These are phyloP conservation scores for Talaromyces thailandensis DNA, from an alignment of 495 filamentous ascomycete species.

Conservation along the genomic window DNA sequence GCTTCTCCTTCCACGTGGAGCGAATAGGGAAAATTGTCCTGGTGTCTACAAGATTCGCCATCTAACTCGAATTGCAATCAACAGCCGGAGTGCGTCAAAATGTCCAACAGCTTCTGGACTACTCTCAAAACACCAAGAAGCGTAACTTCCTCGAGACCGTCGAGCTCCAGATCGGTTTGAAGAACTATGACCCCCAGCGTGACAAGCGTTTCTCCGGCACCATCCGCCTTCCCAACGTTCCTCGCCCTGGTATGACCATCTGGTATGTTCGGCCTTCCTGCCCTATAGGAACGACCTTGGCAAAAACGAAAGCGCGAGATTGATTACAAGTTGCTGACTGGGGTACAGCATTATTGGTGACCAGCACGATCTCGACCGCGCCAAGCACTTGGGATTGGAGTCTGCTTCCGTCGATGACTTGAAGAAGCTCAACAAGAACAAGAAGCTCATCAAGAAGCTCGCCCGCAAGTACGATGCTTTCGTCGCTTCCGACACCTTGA, in stretches of 20 bases:
- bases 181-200: constrained; percentile 99
- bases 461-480: constrained; percentile 99
- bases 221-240: constrained; percentile 82
- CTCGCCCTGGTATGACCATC: constrained; percentile 89
- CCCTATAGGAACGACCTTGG: neutral
- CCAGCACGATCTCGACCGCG: constrained; percentile 99
- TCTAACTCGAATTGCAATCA: constrained; percentile 12
- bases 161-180: constrained; percentile 94
- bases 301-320: constrained; percentile 1
- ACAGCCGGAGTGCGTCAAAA: constrained; percentile 93
- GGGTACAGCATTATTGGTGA: constrained; percentile 78
- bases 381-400: constrained; percentile 94
- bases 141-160: constrained; percentile 95
- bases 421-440: constrained; percentile 99
- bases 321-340: constrained; percentile 4
- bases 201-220: constrained; percentile 99
- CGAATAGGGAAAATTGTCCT: neutral
- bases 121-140: constrained; percentile 97
- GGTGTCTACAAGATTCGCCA: neutral
- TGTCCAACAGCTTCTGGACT: constrained; percentile 81
- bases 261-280: constrained; percentile 47
- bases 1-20: constrained; percentile 12
- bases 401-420: constrained; percentile 96
- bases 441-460: constrained; percentile 99
- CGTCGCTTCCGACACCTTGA: constrained; percentile 86